Evolutionary conservation across 805 yeast species (phyloP).

Genomic region (Wickerhamiella lipophila): DNA sequence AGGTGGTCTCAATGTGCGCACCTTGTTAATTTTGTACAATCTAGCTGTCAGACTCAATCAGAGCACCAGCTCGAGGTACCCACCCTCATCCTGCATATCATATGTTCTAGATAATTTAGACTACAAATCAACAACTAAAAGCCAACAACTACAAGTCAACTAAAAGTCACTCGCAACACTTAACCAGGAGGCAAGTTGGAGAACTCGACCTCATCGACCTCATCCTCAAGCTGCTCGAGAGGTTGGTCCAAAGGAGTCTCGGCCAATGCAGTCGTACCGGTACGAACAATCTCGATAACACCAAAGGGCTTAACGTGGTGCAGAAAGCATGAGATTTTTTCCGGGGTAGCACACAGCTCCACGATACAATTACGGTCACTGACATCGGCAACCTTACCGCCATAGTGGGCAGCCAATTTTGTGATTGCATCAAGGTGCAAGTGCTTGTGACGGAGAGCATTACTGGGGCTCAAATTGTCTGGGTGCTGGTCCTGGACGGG

Average conservation of each 20-base stretch:
- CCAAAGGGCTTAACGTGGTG: slow-evolving; percentile 92
- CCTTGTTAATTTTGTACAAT: too few relatives aligned
- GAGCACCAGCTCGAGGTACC: too few relatives aligned
- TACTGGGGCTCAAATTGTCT: slow-evolving; percentile 74
- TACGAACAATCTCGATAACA: slow-evolving; percentile 86
- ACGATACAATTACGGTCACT: slow-evolving; percentile 88
- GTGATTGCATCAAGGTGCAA: slow-evolving; percentile 76
- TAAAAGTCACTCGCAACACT: neutral
- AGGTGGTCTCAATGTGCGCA: too few relatives aligned
- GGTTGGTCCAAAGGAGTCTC: slow-evolving; percentile 69
- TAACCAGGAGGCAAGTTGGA: slow-evolving; percentile 93
- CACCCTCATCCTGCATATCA: too few relatives aligned
- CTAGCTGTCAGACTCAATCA: too few relatives aligned
- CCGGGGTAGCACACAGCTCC: slow-evolving; percentile 88
- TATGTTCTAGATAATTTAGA: neutral
- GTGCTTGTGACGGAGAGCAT: slow-evolving; percentile 88
- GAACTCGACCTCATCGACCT: slow-evolving; percentile 50
- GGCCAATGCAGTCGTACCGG: slow-evolving; percentile 98
- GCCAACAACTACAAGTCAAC: too few relatives aligned
- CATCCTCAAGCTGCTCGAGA: slow-evolving; percentile 41
- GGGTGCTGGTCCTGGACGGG: slow-evolving; percentile 55
- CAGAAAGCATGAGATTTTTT: slow-evolving; percentile 74
- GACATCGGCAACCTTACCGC: slow-evolving; percentile 85
- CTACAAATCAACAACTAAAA: neutral
- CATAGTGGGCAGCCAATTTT: slow-evolving; percentile 70